Evolutionary conservation across 331 rosid genomes (phyloP).

Genomic region (Rosa hybrid): DNA sequence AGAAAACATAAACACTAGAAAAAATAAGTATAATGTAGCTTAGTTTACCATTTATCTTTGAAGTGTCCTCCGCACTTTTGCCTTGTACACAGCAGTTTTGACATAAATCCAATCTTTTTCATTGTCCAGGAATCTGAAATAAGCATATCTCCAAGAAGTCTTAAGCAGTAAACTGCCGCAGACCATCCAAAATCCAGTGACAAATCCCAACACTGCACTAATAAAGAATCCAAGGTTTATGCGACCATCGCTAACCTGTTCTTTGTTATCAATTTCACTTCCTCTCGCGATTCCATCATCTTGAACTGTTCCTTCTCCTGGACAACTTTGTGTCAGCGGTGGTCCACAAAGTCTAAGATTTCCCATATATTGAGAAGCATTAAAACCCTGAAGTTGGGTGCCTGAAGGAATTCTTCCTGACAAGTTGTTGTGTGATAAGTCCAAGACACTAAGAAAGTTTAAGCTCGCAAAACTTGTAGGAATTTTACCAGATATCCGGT

Average conservation of each 20-base stretch:
- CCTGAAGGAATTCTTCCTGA: too few species aligned
- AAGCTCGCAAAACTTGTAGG: too few species aligned
- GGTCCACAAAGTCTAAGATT: neutral
- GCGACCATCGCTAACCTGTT: neutral
- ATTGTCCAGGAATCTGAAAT: neutral
- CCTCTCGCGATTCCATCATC: neutral
- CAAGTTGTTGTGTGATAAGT: too few species aligned
- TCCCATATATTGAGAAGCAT: neutral
- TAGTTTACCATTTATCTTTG: neutral
- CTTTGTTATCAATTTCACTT: neutral
- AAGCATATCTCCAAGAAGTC: conserved; percentile 1
- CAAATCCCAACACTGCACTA: neutral
- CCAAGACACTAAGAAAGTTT: too few species aligned
- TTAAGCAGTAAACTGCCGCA: neutral
- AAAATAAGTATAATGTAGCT: too few species aligned
- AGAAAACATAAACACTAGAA: too few species aligned
- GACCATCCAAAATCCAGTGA: neutral
- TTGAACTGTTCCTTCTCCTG: neutral
- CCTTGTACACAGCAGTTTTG: neutral
- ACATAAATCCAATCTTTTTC: neutral
- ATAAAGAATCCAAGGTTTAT: neutral
- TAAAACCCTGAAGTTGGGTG: too few species aligned
- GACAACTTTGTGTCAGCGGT: neutral
- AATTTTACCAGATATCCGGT: too few species aligned
- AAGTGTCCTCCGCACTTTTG: neutral